Evolutionary conservation across 345 rosid genomes (phyloP).

Genomic region (Lepidium aucheri): DNA sequence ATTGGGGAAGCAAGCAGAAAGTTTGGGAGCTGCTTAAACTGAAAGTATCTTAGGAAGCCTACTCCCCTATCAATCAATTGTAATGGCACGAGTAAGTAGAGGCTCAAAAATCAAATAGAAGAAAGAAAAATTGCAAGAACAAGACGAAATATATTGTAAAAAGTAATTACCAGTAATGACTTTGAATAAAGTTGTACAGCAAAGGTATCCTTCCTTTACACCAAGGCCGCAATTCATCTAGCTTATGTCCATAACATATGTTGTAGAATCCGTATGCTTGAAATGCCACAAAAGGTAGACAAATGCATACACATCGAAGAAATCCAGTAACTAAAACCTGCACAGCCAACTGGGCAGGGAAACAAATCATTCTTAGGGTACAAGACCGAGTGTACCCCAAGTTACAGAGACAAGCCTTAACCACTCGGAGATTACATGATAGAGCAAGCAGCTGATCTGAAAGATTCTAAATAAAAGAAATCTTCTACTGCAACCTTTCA

Average conservation of each 20-base stretch:
- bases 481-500: background rate
- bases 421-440: background rate
- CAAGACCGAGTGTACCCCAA: background rate
- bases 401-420: background rate
- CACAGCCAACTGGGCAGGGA: slow-evolving; percentile 44
- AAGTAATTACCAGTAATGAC: slow-evolving; percentile 68
- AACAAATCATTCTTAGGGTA: background rate
- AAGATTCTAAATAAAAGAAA: background rate
- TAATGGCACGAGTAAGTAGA: background rate
- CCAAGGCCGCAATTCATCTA: slow-evolving; percentile 72
- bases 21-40: slow-evolving; percentile 80
- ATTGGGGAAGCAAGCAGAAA: slow-evolving; percentile 94
- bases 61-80: slow-evolving; percentile 53
- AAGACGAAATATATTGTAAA: background rate
- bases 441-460: background rate
- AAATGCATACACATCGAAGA: slow-evolving; percentile 45
- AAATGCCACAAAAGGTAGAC: slow-evolving; percentile 66
- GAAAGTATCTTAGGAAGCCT: slow-evolving; percentile 86
- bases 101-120: background rate
- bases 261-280: slow-evolving; percentile 83
- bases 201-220: slow-evolving; percentile 72
- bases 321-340: slow-evolving; percentile 53
- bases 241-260: slow-evolving; percentile 49
- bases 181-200: slow-evolving; percentile 74
- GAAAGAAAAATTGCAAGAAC: background rate